These are phyloP conservation scores for Petunia hybrid DNA, from an alignment of 305 asterid genomes.

Conservation along the genomic window DNA sequence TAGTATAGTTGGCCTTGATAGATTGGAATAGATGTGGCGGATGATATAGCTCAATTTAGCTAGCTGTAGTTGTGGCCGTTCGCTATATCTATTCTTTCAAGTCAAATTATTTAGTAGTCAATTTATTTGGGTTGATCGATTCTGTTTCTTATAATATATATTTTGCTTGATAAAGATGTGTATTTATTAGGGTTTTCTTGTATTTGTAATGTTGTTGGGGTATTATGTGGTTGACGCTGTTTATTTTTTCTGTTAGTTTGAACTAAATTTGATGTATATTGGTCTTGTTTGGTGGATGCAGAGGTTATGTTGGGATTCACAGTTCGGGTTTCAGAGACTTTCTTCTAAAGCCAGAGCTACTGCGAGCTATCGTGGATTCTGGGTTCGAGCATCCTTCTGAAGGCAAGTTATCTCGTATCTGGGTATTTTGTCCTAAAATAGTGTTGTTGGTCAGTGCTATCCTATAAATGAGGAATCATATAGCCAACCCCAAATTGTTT, in stretches of 20 bases:
- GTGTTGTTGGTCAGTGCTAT: not conserved
- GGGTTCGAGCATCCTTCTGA: slow-evolving; percentile 98
- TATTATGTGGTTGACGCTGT: no score
- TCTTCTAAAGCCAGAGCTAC: slow-evolving; percentile 90
- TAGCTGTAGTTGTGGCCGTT: not conserved
- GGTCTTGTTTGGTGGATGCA: slow-evolving; percentile 30
- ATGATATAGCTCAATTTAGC: not conserved
- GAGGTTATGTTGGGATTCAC: slow-evolving; percentile 94
- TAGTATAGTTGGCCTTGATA: not conserved
- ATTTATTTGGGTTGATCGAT: no score
- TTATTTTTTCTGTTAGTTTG: not conserved
- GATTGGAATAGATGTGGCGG: not conserved
- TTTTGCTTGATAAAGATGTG: no score
- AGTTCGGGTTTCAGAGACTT: slow-evolving; percentile 97
- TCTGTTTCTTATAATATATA: no score
- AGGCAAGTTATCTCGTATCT: slow-evolving; percentile 56
- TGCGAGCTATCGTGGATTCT: slow-evolving; percentile 90
- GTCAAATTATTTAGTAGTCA: not conserved
- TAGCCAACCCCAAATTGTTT: no score
- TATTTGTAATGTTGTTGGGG: no score
- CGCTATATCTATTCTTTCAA: not conserved
- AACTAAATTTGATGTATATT: no score
- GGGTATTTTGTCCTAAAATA: not conserved
- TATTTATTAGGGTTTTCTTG: no score
- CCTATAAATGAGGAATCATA: not conserved